phyloP scores from a whole-genome alignment of 2,329 filamentous ascomycete species.

The Pseudogymnoascus sp. region DNA sequence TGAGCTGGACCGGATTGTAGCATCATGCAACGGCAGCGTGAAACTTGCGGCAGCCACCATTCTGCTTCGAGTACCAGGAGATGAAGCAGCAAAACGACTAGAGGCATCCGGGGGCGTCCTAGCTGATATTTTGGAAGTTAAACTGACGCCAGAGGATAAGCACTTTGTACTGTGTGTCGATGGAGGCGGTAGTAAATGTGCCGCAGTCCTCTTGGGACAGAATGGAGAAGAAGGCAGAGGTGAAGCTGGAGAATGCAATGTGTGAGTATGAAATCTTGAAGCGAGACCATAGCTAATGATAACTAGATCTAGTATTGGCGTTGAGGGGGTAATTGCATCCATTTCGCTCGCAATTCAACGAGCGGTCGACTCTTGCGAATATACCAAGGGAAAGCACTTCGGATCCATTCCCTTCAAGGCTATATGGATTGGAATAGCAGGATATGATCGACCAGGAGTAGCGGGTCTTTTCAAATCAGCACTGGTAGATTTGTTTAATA shows the following conservation, averaged over 20 bases:
- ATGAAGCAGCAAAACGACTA: conserved; percentile 20
- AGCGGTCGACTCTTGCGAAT: conserved; percentile 19
- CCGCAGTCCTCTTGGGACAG: conserved; percentile 28
- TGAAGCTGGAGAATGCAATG: conserved; percentile 32
- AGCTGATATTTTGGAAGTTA: neutral
- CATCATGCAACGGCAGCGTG: conserved; percentile 26
- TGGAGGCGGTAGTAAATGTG: conserved; percentile 36
- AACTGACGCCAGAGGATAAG: neutral
- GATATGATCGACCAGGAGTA: conserved; percentile 31
- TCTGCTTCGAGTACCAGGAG: conserved; percentile 10
- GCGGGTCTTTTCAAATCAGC: conserved; percentile 22
- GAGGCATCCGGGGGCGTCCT: neutral
- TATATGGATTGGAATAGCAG: conserved; percentile 35
- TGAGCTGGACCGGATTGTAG: conserved; percentile 25
- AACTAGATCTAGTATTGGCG: conserved; percentile 22
- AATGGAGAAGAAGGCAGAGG: conserved; percentile 25
- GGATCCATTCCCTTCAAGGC: conserved; percentile 20
- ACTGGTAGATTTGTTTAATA: conserved; percentile 25
- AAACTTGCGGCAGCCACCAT: conserved; percentile 21
- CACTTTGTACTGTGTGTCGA: conserved; percentile 32
- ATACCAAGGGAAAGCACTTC: conserved; percentile 13
- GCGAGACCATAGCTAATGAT: conserved; percentile 12
- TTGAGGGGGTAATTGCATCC: conserved; percentile 23
- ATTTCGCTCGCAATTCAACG: conserved; percentile 24
- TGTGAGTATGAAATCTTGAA: conserved; percentile 22